phyloP scores from a whole-genome alignment of 768 basidiomycete species.

The Boletus reticulatus region DNA sequence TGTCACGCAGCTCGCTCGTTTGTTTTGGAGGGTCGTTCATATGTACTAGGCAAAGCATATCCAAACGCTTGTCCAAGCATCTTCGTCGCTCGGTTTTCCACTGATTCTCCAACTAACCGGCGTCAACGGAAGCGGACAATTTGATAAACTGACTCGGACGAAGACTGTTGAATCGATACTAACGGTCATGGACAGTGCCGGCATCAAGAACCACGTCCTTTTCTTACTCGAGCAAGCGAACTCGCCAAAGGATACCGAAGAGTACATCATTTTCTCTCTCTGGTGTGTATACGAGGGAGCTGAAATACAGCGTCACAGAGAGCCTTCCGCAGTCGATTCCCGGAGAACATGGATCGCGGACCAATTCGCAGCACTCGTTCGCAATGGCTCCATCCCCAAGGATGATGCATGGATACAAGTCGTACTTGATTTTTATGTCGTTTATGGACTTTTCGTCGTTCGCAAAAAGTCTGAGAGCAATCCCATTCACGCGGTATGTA shows the following conservation, averaged over 20 bases:
- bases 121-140: slow-evolving; percentile 78
- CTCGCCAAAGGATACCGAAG: slow-evolving; percentile 38
- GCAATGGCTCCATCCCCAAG: slow-evolving; percentile 78
- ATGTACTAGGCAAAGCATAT: slow-evolving; percentile 66
- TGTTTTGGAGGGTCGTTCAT: background rate
- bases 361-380: slow-evolving; percentile 75
- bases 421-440: slow-evolving; percentile 77
- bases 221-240: slow-evolving; percentile 67
- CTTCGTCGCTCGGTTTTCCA: slow-evolving; percentile 80
- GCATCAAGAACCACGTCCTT: slow-evolving; percentile 73
- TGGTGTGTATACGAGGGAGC: slow-evolving; percentile 1
- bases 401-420: slow-evolving; percentile 72
- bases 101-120: slow-evolving; percentile 84
- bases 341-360: slow-evolving; percentile 83
- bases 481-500: slow-evolving; percentile 54
- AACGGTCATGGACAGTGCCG: slow-evolving; percentile 65
- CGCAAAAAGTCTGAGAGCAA: slow-evolving; percentile 73
- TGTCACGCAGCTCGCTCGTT: slow-evolving; percentile 19
- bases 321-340: slow-evolving; percentile 47
- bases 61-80: slow-evolving; percentile 67
- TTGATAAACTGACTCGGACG: slow-evolving; percentile 89
- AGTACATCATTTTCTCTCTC: slow-evolving; percentile 35
- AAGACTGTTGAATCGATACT: slow-evolving; percentile 89
- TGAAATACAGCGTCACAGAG: slow-evolving; percentile 33
- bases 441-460: slow-evolving; percentile 79